Base-by-base conservation (phyloP, 768 basidiomycete species). In the Suillus subaureus region DNA sequence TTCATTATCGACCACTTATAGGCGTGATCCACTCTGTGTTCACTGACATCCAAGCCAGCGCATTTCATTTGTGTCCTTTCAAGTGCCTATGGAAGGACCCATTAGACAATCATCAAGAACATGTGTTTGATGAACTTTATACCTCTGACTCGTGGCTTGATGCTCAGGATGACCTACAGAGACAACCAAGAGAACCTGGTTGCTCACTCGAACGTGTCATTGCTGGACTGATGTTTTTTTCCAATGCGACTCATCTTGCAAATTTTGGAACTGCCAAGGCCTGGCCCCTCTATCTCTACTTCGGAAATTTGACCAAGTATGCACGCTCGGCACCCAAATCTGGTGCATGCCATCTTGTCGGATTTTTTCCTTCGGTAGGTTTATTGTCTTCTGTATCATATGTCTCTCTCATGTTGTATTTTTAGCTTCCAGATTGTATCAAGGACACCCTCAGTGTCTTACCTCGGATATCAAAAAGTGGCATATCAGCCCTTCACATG, bases 51-150 rank as follows among this genome's bases (percentile, higher is more conserved):
- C 16, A 28, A 0, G 21, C 68, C 0, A 70, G 67, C 23, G 12
- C 21, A 15, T 73, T 76, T 43, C 73, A 76, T 63, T 64, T 71
- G 8, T 64, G 54, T 0, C 75, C 74, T 0, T 75, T 72, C 70
- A 70, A 69, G 23, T 67, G 64, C 1, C 58, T 63, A 8, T 70
- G 69, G 67, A 47, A 61, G 8, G 26, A 51, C 1, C 65, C 64
- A 0, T 16, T 62, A 16, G 60, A 45, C 37, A 66, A 65, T 8
- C 49, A 6, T 13, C 43, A 64, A 1, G 57, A 68, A 37, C 67
- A 64, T 0, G 39, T 71, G 0, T 69, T 65, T n/a, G 69, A 67
- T 47, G 71, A 73, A 55, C 47, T 70, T 2, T 73, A 72, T 43
- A 66, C 70, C 4, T 72, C 71, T 2, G 49, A 67, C 21, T 65